phyloP scores from a whole-genome alignment of 352 stramenopile species.

The Globisporangium sylvaticum region DNA sequence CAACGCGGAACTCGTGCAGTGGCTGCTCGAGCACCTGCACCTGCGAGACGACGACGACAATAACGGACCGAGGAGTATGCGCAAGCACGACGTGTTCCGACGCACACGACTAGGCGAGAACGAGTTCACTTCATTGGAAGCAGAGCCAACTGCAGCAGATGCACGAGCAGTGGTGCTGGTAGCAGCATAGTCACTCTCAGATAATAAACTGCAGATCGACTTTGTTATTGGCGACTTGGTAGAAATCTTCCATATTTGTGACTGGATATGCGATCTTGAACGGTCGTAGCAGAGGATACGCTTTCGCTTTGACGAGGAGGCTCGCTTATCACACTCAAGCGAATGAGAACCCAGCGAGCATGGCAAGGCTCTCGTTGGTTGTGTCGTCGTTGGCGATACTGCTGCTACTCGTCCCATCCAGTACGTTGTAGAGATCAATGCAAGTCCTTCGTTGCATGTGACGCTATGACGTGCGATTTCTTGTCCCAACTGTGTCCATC shows the following conservation, averaged over 20 bases:
- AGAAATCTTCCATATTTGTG: neutral
- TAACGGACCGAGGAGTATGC: neutral
- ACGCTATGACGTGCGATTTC: neutral
- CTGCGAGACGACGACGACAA: slow-evolving; percentile 12
- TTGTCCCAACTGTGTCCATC: neutral
- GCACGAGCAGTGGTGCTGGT: neutral
- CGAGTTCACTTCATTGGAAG: neutral
- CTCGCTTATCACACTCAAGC: neutral
- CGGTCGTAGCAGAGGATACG: neutral
- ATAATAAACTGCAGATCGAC: too few relatives aligned
- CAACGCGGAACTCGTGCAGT: slow-evolving; percentile 17
- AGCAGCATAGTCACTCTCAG: neutral
- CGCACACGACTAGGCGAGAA: neutral
- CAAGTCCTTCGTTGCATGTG: neutral
- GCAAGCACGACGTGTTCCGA: neutral
- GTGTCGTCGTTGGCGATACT: neutral
- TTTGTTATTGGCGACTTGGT: too few relatives aligned
- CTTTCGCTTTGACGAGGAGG: neutral
- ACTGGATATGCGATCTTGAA: neutral
- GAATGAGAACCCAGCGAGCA: neutral
- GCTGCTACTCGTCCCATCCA: neutral
- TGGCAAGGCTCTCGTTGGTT: neutral
- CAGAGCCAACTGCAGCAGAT: neutral
- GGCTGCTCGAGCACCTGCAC: slow-evolving; percentile 20
- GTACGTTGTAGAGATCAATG: neutral